Evolutionary conservation across 2,329 filamentous ascomycete genomes (phyloP).

Genomic region (Phaeosphaeria sp.): DNA sequence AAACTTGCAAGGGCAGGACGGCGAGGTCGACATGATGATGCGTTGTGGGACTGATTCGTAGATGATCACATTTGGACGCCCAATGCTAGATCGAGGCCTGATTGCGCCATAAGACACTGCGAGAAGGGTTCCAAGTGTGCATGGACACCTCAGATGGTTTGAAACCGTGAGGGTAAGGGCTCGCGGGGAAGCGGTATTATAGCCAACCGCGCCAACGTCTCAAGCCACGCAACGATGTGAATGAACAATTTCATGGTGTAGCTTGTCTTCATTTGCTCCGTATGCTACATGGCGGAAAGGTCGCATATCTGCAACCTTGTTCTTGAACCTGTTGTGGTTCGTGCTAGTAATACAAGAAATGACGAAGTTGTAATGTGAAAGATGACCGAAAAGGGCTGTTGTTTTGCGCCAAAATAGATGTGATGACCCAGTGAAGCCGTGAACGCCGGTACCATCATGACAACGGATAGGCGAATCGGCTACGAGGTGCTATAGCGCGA

Average conservation of each 20-base stretch:
- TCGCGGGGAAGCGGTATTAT: background rate
- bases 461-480: background rate
- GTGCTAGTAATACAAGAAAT: background rate
- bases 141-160: background rate
- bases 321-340: background rate
- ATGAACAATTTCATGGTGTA: background rate
- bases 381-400: background rate
- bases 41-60: background rate
- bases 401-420: background rate
- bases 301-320: background rate
- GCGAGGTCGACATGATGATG: background rate
- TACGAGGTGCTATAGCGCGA: background rate
- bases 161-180: background rate
- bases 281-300: background rate
- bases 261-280: background rate
- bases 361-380: background rate
- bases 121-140: background rate
- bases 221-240: background rate
- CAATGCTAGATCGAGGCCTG: background rate
- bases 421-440: background rate
- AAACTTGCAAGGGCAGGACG: background rate
- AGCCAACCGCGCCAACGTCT: background rate
- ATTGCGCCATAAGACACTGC: background rate
- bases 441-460: constrained; percentile 4
- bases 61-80: background rate